Conservation (phyloP, 371 early-diverging fungal species). For the Mortierella sp. region DNA sequence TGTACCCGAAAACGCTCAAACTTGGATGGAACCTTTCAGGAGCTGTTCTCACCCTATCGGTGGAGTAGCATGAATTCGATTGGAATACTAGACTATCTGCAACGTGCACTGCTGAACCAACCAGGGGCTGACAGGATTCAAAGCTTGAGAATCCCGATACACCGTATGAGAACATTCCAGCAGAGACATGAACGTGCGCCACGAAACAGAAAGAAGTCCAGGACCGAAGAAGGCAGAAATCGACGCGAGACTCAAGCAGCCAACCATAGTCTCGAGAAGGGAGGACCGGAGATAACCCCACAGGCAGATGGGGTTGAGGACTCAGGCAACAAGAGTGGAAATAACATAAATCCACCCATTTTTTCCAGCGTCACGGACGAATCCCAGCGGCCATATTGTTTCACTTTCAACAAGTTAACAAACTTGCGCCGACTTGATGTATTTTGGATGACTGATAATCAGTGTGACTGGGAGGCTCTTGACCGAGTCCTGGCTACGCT, state of each 20-base stretch:
- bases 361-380: not conserved
- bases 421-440: constrained; percentile 37
- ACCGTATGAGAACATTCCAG: constrained; percentile 38
- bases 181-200: constrained; percentile 27
- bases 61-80: not conserved
- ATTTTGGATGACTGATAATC: constrained; percentile 20
- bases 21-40: not conserved
- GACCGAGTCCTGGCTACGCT: constrained; percentile 31
- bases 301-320: not conserved
- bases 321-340: not conserved
- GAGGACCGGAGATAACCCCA: too few relatives aligned
- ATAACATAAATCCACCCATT: not conserved
- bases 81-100: constrained; percentile 25
- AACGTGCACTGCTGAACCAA: constrained; percentile 24
- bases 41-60: not conserved
- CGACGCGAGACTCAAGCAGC: not conserved
- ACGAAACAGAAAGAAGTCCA: not conserved
- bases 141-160: constrained; percentile 31
- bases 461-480: constrained; percentile 40
- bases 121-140: constrained; percentile 25
- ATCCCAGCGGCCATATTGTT: constrained; percentile 29
- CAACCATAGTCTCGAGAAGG: not conserved
- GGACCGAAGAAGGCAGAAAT: not conserved
- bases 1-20: constrained; percentile 16
- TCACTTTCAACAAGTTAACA: constrained; percentile 37